Percentiles rank a stretch among this genome's conserved stretches.
These are phyloP conservation scores for Rhododendron simsii DNA, from an alignment of 148 eudicot species.

Conservation along the genomic window DNA sequence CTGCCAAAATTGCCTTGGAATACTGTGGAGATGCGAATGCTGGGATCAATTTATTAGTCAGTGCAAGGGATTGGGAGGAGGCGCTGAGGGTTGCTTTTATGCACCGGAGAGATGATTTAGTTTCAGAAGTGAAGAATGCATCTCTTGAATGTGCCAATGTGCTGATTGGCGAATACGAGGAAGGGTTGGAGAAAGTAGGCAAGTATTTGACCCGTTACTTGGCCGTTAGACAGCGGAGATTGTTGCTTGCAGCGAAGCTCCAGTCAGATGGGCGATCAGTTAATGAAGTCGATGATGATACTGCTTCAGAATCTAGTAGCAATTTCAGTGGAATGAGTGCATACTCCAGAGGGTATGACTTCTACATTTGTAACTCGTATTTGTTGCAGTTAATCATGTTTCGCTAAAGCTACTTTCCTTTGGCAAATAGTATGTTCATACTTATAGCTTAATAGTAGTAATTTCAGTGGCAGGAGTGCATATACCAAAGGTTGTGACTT, in stretches of 20 bases:
- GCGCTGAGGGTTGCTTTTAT: constrained; percentile 81
- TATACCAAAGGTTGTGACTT: constrained; percentile 18
- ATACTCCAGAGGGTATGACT: constrained; percentile 79
- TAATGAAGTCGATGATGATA: constrained; percentile 71
- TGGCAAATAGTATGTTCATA: neutral
- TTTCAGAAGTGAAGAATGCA: constrained; percentile 60
- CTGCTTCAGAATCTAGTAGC: constrained; percentile 91
- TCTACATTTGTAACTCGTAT: neutral
- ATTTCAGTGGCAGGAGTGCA: constrained; percentile 96
- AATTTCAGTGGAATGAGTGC: constrained; percentile 99
- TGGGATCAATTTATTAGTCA: constrained; percentile 60
- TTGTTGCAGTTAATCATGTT: neutral
- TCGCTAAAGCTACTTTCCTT: neutral
- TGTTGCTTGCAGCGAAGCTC: constrained; percentile 81
- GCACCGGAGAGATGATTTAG: constrained; percentile 51
- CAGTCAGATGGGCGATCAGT: constrained; percentile 63
- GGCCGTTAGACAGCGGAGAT: constrained; percentile 88
- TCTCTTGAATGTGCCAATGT: constrained; percentile 69
- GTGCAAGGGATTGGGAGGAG: constrained; percentile 93
- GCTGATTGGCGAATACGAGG: constrained; percentile 59
- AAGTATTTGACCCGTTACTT: constrained; percentile 85
- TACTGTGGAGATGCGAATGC: constrained; percentile 74
- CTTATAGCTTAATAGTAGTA: constrained; percentile 50
- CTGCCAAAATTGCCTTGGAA: constrained; percentile 84
- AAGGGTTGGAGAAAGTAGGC: constrained; percentile 87